phyloP scores from a whole-genome alignment of 2,329 filamentous ascomycete species.

The Sarocladiaceae sp. region DNA sequence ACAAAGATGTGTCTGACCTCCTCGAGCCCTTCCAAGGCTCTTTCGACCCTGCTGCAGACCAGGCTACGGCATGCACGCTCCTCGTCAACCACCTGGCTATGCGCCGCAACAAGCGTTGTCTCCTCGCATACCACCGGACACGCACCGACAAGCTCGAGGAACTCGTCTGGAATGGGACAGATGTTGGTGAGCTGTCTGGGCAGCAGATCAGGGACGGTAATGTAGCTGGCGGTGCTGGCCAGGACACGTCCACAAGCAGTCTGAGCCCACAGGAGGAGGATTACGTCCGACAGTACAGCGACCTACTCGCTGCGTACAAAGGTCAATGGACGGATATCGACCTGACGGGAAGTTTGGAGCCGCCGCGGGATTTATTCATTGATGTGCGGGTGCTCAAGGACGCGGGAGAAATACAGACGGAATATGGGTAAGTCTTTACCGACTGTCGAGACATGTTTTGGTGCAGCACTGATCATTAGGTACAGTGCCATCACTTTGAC shows the following conservation, averaged over 20 bases:
- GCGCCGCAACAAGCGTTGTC: slow-evolving; percentile 90
- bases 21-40: slow-evolving; percentile 77
- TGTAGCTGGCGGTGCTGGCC: slow-evolving; percentile 27
- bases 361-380: slow-evolving; percentile 92
- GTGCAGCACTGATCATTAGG: slow-evolving; percentile 15
- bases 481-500: slow-evolving; percentile 85
- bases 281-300: slow-evolving; percentile 85
- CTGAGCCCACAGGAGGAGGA: slow-evolving; percentile 95
- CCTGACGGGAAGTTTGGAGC: slow-evolving; percentile 86
- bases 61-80: slow-evolving; percentile 78
- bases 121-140: slow-evolving; percentile 89
- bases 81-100: slow-evolving; percentile 93
- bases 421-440: slow-evolving; percentile 72
- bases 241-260: slow-evolving; percentile 59
- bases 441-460: background rate
- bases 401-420: slow-evolving; percentile 96
- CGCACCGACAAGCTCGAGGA: slow-evolving; percentile 88
- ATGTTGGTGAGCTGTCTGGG: slow-evolving; percentile 65
- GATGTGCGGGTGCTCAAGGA: slow-evolving; percentile 94
- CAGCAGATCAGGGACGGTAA: slow-evolving; percentile 43
- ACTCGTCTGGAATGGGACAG: slow-evolving; percentile 84
- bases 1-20: slow-evolving; percentile 74
- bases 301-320: slow-evolving; percentile 92
- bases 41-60: slow-evolving; percentile 79
- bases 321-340: slow-evolving; percentile 98